A percentile compares a stretch with the other conserved stretches of the same genome.
Conservation (phyloP, 345 rosid genomes). For the Gossypium anomalum region DNA sequence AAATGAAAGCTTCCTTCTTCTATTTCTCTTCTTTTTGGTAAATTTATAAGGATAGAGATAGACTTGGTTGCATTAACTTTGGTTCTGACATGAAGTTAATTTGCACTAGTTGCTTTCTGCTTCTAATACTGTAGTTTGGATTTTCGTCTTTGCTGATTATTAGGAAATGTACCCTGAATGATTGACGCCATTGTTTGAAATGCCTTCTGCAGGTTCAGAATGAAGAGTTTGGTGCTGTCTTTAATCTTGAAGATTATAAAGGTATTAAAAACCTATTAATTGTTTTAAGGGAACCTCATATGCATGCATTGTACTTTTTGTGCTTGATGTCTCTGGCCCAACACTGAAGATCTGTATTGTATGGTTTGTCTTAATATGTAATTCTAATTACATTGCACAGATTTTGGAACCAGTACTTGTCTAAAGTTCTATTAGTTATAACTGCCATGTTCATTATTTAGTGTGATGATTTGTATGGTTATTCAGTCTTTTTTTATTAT, state of each 20-base stretch:
- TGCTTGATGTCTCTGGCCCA: conserved; percentile 1
- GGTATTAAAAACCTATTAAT: conserved; percentile 33
- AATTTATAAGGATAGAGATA: background rate
- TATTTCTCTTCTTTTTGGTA: background rate
- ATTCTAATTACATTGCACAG: conserved; percentile 5
- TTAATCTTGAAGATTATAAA: conserved; percentile 95
- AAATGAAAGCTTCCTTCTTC: background rate
- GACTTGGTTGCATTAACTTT: background rate
- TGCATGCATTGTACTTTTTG: conserved; percentile 2
- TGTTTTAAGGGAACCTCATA: background rate
- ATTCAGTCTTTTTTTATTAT: background rate
- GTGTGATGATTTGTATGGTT: background rate
- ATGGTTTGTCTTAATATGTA: background rate
- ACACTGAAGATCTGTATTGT: background rate
- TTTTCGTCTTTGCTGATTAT: background rate
- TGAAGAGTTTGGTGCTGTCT: conserved; percentile 68
- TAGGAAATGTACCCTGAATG: conserved; percentile 17
- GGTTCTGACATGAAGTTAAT: background rate
- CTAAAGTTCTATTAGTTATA: background rate
- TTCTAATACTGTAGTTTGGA: background rate
- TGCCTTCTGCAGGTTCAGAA: conserved; percentile 68
- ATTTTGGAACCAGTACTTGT: background rate
- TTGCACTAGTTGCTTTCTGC: background rate
- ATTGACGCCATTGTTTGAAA: background rate
- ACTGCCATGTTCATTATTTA: background rate